A percentile compares a stretch with the other conserved stretches of the same genome.
phyloP scores from a whole-genome alignment of 2,329 filamentous ascomycete genomes.

The Diaporthe sp. region DNA sequence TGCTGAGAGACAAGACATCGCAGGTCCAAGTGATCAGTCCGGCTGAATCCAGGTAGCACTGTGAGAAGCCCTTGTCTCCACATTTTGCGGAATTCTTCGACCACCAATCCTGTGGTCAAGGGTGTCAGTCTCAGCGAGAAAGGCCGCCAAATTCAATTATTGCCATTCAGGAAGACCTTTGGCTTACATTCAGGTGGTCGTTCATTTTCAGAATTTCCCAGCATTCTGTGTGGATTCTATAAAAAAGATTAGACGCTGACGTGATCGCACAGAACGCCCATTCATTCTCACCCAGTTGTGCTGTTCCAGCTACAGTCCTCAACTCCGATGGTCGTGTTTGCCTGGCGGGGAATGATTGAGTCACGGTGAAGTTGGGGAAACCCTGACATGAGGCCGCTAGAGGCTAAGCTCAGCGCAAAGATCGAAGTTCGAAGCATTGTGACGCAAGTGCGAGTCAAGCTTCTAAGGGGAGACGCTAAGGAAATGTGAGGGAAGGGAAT shows the following conservation, averaged over 20 bases:
- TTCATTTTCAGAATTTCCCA: constrained; percentile 16
- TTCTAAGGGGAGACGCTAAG: no score
- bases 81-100: constrained; percentile 16
- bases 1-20: constrained; percentile 9
- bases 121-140: background rate
- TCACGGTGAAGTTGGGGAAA: background rate
- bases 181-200: constrained; percentile 6
- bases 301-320: constrained; percentile 4
- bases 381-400: background rate
- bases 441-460: background rate
- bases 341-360: background rate
- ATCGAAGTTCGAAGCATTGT: constrained; percentile 1
- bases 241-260: background rate
- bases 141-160: background rate
- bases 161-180: fast-evolving
- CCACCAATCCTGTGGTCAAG: background rate
- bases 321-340: constrained; percentile 1
- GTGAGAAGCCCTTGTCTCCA: constrained; percentile 12
- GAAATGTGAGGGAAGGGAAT: background rate
- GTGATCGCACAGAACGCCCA: no score
- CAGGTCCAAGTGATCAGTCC: constrained; percentile 21
- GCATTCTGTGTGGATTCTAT: constrained; percentile 6
- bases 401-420: background rate
- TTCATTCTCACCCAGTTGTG: background rate
- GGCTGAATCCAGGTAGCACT: constrained; percentile 1